Conservation (phyloP, 176 grass and related monocot genomes). For the Phyllostachys edulis region DNA sequence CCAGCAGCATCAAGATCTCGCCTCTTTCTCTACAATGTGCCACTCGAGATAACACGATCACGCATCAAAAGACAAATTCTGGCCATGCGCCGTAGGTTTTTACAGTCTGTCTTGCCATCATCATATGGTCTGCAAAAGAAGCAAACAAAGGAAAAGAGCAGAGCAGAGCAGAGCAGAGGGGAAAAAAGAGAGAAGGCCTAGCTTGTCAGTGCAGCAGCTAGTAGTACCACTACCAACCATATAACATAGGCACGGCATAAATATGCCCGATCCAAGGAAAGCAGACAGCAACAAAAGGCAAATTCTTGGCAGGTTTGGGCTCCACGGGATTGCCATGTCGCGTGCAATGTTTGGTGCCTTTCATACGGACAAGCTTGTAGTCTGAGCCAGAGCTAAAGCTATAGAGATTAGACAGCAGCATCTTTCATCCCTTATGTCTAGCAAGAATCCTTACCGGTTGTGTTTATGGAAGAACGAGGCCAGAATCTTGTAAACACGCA, state of each 20-base stretch:
- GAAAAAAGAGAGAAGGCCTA: neutral
- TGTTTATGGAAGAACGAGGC: neutral
- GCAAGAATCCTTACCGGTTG: neutral
- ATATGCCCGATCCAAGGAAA: conserved; percentile 38
- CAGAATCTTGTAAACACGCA: neutral
- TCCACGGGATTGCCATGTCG: neutral
- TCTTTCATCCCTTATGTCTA: conserved; percentile 30
- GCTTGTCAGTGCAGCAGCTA: conserved; percentile 12
- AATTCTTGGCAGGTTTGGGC: conserved; percentile 18
- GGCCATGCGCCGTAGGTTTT: conserved; percentile 14
- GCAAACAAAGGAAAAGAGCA: neutral
- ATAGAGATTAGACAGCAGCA: neutral
- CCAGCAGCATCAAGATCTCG: neutral
- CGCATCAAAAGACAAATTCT: conserved; percentile 27
- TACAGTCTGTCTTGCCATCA: conserved; percentile 23
- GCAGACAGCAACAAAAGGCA: conserved; percentile 3
- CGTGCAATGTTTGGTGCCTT: conserved; percentile 6
- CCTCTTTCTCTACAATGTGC: neutral
- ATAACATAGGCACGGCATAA: conserved; percentile 14
- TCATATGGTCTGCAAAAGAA: conserved; percentile 33
- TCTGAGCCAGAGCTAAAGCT: conserved; percentile 8
- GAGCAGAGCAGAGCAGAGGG: neutral
- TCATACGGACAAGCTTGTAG: neutral
- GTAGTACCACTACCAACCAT: neutral
- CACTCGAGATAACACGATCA: conserved; percentile 19